Percentiles rank a stretch among this genome's conserved stretches.
Evolutionary conservation across 179 eudicot genomes (phyloP).

Genomic region (Monotropa hypopitys): DNA sequence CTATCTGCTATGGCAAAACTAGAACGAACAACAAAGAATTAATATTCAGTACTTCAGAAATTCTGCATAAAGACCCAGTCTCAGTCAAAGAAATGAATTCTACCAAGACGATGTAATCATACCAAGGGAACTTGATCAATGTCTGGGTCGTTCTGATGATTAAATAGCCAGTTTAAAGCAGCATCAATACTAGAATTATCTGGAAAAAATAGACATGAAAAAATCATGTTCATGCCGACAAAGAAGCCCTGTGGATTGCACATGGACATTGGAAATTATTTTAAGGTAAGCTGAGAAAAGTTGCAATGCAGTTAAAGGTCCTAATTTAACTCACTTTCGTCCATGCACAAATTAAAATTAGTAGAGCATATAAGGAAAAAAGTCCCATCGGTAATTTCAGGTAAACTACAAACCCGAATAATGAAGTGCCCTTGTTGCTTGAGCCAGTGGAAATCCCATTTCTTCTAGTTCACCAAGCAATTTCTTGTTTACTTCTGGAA

Average conservation of each 20-base stretch:
- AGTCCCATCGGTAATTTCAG: background rate
- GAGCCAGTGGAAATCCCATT: conserved; percentile 53
- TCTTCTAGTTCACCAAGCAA: conserved; percentile 40
- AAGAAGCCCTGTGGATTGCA: background rate
- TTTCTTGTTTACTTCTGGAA: conserved; percentile 42
- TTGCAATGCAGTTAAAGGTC: background rate
- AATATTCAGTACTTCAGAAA: background rate
- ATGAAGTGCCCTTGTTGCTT: conserved; percentile 49
- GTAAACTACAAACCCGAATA: conserved; percentile 37
- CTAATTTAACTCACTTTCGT: background rate
- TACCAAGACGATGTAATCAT: conserved; percentile 10
- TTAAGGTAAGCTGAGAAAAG: background rate
- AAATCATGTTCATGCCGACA: background rate
- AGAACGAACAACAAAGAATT: background rate
- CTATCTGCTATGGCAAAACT: background rate
- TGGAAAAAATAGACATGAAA: conserved; percentile 12
- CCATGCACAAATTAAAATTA: background rate
- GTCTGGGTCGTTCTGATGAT: conserved; percentile 50
- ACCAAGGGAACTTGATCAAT: conserved; percentile 55
- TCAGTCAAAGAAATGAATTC: background rate
- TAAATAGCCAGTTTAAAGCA: conserved; percentile 61
- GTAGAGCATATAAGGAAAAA: background rate
- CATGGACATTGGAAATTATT: background rate
- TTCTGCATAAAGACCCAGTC: background rate
- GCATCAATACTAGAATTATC: conserved; percentile 52